Percentiles rank a stretch among this genome's conserved stretches.
phyloP scores from a whole-genome alignment of 2,329 filamentous ascomycete species.

The Aspergillus niger region DNA sequence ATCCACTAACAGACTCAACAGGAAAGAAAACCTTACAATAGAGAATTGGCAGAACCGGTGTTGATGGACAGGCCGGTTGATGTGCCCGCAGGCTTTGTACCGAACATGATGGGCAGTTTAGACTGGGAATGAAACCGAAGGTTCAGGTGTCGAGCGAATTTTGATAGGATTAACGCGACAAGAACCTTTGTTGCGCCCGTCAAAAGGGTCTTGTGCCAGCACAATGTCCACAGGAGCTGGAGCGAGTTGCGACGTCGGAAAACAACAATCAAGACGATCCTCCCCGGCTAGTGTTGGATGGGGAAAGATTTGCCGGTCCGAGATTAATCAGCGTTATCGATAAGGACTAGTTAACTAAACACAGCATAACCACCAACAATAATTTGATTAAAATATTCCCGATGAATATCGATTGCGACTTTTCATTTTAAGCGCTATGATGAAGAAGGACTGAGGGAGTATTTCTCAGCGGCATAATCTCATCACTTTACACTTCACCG shows the following conservation, averaged over 20 bases:
- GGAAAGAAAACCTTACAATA: constrained; percentile 46
- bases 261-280: constrained; percentile 6
- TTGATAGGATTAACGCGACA: not conserved
- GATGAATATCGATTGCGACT: not conserved
- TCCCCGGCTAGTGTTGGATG: constrained; percentile 9
- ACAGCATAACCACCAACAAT: not conserved
- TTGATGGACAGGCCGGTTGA: constrained; percentile 54
- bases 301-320: constrained; percentile 25
- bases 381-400: not conserved
- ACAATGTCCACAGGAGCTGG: constrained; percentile 1
- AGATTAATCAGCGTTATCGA: not conserved
- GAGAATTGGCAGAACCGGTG: constrained; percentile 51
- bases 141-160: not conserved
- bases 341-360: not conserved
- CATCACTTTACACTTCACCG: no score
- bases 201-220: constrained; percentile 2
- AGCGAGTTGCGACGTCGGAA: constrained; percentile 1
- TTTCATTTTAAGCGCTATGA: no score
- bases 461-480: no score
- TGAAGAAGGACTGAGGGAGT: no score
- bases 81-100: constrained; percentile 36
- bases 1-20: not conserved
- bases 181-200: not conserved
- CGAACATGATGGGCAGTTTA: constrained; percentile 33
- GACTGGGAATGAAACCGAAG: not conserved